Base-by-base conservation (phyloP, 495 filamentous ascomycete genomes). In the Talaromyces trachyspermus region DNA sequence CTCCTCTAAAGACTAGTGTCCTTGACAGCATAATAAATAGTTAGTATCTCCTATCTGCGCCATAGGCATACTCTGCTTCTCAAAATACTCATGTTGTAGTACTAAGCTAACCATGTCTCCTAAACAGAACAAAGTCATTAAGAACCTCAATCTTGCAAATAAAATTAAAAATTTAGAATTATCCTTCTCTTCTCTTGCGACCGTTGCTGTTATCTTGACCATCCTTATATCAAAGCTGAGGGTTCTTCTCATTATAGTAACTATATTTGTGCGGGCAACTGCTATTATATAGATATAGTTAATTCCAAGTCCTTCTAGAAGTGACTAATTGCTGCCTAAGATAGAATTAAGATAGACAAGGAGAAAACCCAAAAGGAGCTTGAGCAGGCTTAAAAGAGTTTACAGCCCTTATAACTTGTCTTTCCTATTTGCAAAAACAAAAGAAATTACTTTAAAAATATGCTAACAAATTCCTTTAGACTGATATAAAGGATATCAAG, bases 391-490 rank as follows among this genome's bases (percentile, higher is more conserved):
- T n/a, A 20, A 2, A 42, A 24, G 9, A 15, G 24, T n/a, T 41
- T 23, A 42, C 12, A 26, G 10, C 14, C 10, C 20, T 40, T 41
- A 8, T 45, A 32, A 27, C 4, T 46, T 29, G 29, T 3, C 5
- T 46, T 50, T 2, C 3, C 30, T 50, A 27, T 32, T 10, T 46
- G 25, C 19, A 29, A 2, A 50, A 46, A 46, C 30, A 25, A 50
- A 1, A 50, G 8, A 14, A 2, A 5, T 14, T 27, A 7, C 7
- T 46, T 50, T 46, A 8, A 8, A 47, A 46, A 29, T 29, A 27
- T 48, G 29, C 19, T 25, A 46, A 23, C 4, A 30, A 27, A 24
- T 50, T 27, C 32, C 47, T 33, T 46, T 48, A 48, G 10, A 48
- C 9, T 48, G 19, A 46, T 46, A 45, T 40, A 27, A 48, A 46